Percentiles rank a stretch among this genome's conserved stretches.
phyloP scores from a whole-genome alignment of 129 eudicot species.

The Flaveria robusta region DNA sequence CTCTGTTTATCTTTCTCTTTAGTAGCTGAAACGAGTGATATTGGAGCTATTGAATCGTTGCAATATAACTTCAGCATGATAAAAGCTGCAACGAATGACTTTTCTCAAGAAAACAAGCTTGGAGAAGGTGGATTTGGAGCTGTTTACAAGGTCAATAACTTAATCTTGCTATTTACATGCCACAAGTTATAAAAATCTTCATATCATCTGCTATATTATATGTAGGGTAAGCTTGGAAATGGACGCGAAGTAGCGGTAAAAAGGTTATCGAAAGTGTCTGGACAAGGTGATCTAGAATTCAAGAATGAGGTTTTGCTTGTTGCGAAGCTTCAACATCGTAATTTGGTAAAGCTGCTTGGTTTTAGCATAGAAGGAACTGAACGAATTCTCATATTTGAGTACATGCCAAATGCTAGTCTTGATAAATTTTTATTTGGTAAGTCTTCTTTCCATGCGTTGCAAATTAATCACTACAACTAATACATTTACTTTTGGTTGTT shows the following conservation, averaged over 20 bases:
- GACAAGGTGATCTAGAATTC: background rate
- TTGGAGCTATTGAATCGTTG: background rate
- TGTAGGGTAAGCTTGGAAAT: background rate
- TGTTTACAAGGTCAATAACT: background rate
- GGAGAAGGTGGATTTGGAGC: background rate
- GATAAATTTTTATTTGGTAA: conserved; percentile 1
- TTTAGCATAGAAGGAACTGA: background rate
- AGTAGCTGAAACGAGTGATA: background rate
- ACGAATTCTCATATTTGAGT: background rate
- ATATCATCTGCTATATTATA: background rate
- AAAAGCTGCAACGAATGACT: background rate
- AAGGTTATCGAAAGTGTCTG: background rate
- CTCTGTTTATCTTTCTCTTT: background rate
- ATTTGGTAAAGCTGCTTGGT: background rate
- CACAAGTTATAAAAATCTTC: background rate
- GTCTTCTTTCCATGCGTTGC: background rate
- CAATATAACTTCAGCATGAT: background rate
- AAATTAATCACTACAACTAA: too few species aligned
- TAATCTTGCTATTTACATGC: background rate
- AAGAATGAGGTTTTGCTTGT: background rate
- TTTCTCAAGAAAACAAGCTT: background rate
- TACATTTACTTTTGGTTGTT: too few species aligned
- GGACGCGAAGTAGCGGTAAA: background rate
- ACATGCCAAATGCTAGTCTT: background rate
- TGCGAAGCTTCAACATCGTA: background rate